A percentile compares a stretch with the other conserved stretches of the same genome.
phyloP scores from a whole-genome alignment of 352 stramenopile species.

The Peronospora tabacina region DNA sequence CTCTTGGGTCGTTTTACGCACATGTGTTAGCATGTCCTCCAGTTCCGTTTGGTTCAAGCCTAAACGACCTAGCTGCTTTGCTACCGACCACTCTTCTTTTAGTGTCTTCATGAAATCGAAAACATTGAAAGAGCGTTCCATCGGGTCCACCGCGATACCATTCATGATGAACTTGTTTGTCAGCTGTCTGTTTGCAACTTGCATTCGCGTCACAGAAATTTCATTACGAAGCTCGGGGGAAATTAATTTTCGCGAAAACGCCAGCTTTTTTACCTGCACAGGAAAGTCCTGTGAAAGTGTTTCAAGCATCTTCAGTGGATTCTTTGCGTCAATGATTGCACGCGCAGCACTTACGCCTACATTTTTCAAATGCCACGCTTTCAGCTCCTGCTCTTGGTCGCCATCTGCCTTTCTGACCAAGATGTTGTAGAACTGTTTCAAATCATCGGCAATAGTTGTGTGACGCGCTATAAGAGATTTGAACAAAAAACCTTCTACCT shows the following conservation, averaged over 20 bases:
- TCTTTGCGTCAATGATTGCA: conserved; percentile 60
- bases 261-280: conserved; percentile 65
- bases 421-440: conserved; percentile 49
- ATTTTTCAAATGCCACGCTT: conserved; percentile 87
- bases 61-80: conserved; percentile 53
- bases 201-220: conserved; percentile 30
- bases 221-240: conserved; percentile 42
- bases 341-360: conserved; percentile 74
- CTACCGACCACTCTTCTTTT: conserved; percentile 68
- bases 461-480: conserved; percentile 42
- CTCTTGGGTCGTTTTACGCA: conserved; percentile 43
- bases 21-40: conserved; percentile 51
- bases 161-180: conserved; percentile 84
- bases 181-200: conserved; percentile 28
- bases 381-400: conserved; percentile 40
- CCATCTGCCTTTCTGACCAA: conserved; percentile 41
- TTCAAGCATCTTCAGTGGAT: conserved; percentile 72
- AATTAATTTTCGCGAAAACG: conserved; percentile 51
- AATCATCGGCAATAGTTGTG: conserved; percentile 32
- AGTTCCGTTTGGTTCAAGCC: conserved; percentile 41
- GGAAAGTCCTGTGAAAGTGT: conserved; percentile 88
- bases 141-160: conserved; percentile 73
- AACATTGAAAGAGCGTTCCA: conserved; percentile 85
- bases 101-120: conserved; percentile 85
- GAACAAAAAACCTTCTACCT: conserved; percentile 62